Conservation (phyloP, 345 rosid genomes). For the Euphorbia tirucalli region DNA sequence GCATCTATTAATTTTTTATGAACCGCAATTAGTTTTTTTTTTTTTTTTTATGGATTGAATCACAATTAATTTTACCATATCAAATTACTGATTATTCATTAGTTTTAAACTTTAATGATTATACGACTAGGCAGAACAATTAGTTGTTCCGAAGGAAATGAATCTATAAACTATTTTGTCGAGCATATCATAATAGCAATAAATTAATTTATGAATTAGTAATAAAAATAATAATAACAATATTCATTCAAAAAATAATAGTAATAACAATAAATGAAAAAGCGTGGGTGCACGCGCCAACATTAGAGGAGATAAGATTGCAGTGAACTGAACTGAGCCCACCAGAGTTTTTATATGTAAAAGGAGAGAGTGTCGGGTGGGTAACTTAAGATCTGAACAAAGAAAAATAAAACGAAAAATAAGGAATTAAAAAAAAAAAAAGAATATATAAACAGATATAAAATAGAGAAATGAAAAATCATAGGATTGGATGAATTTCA, state of each 20-base stretch:
- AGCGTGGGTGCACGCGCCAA: neutral
- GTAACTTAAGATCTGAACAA: constrained; percentile 23
- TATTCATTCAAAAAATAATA: neutral
- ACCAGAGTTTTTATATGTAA: neutral
- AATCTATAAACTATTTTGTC: no score
- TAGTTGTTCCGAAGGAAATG: no score
- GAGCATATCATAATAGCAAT: no score
- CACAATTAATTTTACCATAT: no score
- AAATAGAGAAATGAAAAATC: neutral
- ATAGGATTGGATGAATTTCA: constrained; percentile 5
- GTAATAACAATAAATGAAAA: neutral
- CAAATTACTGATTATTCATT: no score
- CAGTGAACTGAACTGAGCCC: neutral
- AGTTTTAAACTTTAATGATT: no score
- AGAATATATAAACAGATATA: neutral
- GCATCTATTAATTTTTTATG: no score
- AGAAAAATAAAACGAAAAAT: neutral
- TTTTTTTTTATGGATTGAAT: no score
- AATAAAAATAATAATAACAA: no score
- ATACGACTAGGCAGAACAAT: no score
- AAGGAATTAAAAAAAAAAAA: neutral
- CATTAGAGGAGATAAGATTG: neutral
- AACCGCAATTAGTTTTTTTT: no score
- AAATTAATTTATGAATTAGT: no score
- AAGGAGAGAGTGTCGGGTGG: neutral